Evolutionary conservation across 768 basidiomycete genomes (phyloP).

Genomic region (Piloderma croceum): DNA sequence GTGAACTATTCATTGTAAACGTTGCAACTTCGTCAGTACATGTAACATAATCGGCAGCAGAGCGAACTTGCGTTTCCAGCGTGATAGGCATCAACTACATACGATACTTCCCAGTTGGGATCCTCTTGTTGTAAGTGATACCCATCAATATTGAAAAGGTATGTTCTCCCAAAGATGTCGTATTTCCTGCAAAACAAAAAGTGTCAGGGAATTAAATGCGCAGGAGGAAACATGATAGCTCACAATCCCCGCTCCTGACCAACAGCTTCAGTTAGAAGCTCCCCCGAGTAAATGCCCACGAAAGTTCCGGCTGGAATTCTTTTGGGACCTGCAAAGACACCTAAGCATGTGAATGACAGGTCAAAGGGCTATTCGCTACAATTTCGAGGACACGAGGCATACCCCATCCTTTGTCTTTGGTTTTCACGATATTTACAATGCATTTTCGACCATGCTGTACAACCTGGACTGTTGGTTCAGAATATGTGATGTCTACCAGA

Average conservation of each 20-base stretch:
- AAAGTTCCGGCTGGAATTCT: conserved; percentile 66
- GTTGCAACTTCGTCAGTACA: too few relatives aligned
- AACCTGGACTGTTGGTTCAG: conserved; percentile 57
- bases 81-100: conserved; percentile 83
- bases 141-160: conserved; percentile 81
- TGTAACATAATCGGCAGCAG: background rate
- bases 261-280: conserved; percentile 67
- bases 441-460: conserved; percentile 74
- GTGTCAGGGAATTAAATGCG: background rate
- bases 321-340: conserved; percentile 62
- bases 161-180: conserved; percentile 67
- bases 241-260: conserved; percentile 64
- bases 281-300: conserved; percentile 82
- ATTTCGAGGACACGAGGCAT: background rate
- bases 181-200: conserved; percentile 47
- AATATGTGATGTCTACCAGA: too few relatives aligned
- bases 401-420: conserved; percentile 84
- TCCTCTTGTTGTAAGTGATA: conserved; percentile 47
- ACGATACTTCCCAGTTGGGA: conserved; percentile 37
- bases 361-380: too few relatives aligned
- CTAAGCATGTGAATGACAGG: too few relatives aligned
- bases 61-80: conserved; percentile 66
- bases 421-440: conserved; percentile 61
- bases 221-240: conserved; percentile 23
- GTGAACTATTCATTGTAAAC: too few relatives aligned